Percentiles rank a stretch among this genome's conserved stretches.
phyloP scores from a whole-genome alignment of 495 filamentous ascomycete species.

The Oidiodendron maius region DNA sequence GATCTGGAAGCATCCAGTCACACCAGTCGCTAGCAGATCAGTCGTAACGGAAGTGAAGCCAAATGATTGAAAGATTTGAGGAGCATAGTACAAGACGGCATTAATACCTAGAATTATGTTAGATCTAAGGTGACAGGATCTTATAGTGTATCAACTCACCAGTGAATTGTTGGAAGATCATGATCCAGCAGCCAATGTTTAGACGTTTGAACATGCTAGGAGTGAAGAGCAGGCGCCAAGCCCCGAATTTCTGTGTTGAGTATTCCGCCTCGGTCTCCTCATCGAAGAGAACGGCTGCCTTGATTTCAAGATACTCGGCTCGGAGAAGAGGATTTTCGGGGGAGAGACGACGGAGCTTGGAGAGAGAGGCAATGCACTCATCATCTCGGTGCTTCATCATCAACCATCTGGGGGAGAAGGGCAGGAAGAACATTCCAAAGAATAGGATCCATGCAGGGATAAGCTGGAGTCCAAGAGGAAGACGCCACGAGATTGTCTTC shows the following conservation, averaged over 20 bases:
- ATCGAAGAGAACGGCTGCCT: slow-evolving; percentile 12
- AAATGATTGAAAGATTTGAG: slow-evolving; percentile 38
- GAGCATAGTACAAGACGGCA: slow-evolving; percentile 53
- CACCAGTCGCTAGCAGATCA: slow-evolving; percentile 39
- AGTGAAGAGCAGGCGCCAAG: slow-evolving; percentile 1
- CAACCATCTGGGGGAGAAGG: slow-evolving; percentile 52
- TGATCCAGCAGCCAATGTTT: slow-evolving; percentile 55
- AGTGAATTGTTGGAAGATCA: slow-evolving; percentile 65
- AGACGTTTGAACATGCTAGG: slow-evolving; percentile 8
- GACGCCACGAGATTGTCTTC: slow-evolving; percentile 37
- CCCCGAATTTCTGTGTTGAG: slow-evolving; percentile 4
- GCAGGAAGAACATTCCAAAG: slow-evolving; percentile 30
- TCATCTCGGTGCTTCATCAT: slow-evolving; percentile 24
- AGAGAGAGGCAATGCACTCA: slow-evolving; percentile 7
- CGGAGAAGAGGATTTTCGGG: slow-evolving; percentile 8
- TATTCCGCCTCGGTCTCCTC: slow-evolving; percentile 8
- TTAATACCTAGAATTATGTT: too few species aligned
- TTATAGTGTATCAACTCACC: too few species aligned
- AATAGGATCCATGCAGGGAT: slow-evolving; percentile 29
- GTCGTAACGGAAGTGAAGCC: slow-evolving; percentile 7
- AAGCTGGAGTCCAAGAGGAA: slow-evolving; percentile 40
- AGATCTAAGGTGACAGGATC: too few species aligned
- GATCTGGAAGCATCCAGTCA: slow-evolving; percentile 48
- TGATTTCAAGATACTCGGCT: slow-evolving; percentile 13
- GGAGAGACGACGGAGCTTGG: slow-evolving; percentile 7